These are phyloP conservation scores for Phalaenopsis aphrodite DNA, from an alignment of 106 monocot genomes.

Conservation along the genomic window DNA sequence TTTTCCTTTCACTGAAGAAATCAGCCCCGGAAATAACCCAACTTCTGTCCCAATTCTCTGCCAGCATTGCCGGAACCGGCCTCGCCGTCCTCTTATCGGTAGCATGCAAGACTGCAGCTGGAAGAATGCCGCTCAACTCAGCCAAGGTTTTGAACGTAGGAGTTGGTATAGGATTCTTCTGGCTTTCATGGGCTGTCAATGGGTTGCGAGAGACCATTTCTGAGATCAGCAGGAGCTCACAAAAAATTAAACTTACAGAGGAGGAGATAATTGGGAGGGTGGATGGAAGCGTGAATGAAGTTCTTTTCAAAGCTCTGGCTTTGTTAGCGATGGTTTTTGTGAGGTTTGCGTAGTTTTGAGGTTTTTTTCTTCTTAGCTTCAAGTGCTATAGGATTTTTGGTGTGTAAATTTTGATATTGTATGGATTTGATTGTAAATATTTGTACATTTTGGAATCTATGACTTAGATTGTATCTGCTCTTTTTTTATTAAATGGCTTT, in stretches of 20 bases:
- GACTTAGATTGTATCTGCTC: too few relatives aligned
- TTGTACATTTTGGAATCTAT: too few relatives aligned
- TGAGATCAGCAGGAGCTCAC: slow-evolving; percentile 31
- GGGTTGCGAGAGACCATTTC: slow-evolving; percentile 37
- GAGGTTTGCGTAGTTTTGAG: slow-evolving; percentile 29
- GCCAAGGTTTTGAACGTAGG: slow-evolving; percentile 42
- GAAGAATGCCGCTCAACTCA: slow-evolving; percentile 23
- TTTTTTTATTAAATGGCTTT: too few relatives aligned
- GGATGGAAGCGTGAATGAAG: slow-evolving; percentile 40
- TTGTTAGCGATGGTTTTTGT: slow-evolving; percentile 42
- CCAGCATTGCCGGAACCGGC: slow-evolving; percentile 75
- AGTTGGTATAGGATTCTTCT: slow-evolving; percentile 60
- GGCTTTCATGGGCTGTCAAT: slow-evolving; percentile 64
- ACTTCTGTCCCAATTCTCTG: slow-evolving; percentile 48
- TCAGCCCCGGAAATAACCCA: slow-evolving; percentile 44
- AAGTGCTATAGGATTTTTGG: too few relatives aligned
- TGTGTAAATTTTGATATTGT: too few relatives aligned
- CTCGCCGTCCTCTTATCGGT: slow-evolving; percentile 67
- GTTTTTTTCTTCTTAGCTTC: neutral
- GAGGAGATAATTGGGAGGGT: slow-evolving; percentile 48
- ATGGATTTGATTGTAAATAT: too few relatives aligned
- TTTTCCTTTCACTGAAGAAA: slow-evolving; percentile 56
- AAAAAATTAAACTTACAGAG: slow-evolving; percentile 24
- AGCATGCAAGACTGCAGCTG: slow-evolving; percentile 29
- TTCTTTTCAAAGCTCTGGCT: slow-evolving; percentile 42